Evolutionary conservation across 352 stramenopile species (phyloP), one percentile per base, ranked within the genome.

Genomic region (Pythium angustatum): DNA sequence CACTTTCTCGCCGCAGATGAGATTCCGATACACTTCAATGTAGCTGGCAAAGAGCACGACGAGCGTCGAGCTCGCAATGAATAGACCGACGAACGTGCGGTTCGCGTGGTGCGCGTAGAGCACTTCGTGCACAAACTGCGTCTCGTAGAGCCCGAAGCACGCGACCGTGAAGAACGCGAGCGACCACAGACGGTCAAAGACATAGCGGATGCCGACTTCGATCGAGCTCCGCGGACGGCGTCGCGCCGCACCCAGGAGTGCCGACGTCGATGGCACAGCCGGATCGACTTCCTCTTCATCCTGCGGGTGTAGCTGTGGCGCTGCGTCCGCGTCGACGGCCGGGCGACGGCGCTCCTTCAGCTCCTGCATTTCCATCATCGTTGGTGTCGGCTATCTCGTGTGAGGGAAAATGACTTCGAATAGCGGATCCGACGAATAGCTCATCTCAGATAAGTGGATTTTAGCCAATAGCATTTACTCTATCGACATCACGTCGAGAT

Each of bases 11-110:
- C 80, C 75, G 41, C 74, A 53, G 22, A 85, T 60, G 60, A 89
- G 63, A 33, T 74, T 75, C 21, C 83, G 79, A 57, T 92, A 92
- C 22, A 90, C 58, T 66, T 92, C 83, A 45, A 92, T 87, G 72
- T 92, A 92, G 57, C 64, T 66, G 1, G 75, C 80, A 48, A 93
- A 82, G 40, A 83, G 62, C 43, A 84, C 72, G 34, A 90, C 59
- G 5, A 89, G 52, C 40, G 81, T 80, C 41, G 66, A 76, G 58
- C 73, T 81, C 21, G 76, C 65, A 47, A 91, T 76, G 49, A 78
- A 77, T 33, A 85, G 57, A 31, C 81, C 75, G 48, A 91, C 74
- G 33, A 83, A 85, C 44, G 21, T 57, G 43, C 83, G 81, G 52
- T 78, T 77, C 21, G 78, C 83, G n/a, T 76, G 59, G 0, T 63